Conservation (phyloP, 2,329 filamentous ascomycete species). For the Clarireedia hainanense region DNA sequence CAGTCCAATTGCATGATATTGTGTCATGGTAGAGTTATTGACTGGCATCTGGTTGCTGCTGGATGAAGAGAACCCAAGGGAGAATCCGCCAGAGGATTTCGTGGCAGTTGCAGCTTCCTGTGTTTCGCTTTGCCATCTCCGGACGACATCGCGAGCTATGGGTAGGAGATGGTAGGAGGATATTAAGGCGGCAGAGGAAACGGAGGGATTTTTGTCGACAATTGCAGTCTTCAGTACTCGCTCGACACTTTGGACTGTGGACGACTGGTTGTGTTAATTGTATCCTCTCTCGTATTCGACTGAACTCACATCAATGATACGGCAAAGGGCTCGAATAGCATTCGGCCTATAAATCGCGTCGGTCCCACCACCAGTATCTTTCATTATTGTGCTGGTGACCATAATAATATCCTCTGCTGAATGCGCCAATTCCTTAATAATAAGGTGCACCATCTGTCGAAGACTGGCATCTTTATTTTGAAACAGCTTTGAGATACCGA, state of each 20-base stretch:
- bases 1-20: constrained; percentile 96
- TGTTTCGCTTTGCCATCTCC: constrained; percentile 97
- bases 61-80: constrained; percentile 82
- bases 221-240: constrained; percentile 98
- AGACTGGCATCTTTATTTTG: constrained; percentile 98
- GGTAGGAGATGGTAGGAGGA: constrained; percentile 97
- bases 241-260: constrained; percentile 95
- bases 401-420: constrained; percentile 99
- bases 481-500: constrained; percentile 97
- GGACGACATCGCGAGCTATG: constrained; percentile 89
- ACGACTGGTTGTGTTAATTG: constrained; percentile 50
- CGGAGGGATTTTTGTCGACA: constrained; percentile 96
- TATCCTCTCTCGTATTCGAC: constrained; percentile 11
- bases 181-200: constrained; percentile 90
- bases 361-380: constrained; percentile 92
- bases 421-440: constrained; percentile 93
- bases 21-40: constrained; percentile 93
- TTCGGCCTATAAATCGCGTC: constrained; percentile 93
- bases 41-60: constrained; percentile 66
- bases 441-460: constrained; percentile 96
- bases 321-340: constrained; percentile 88
- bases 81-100: constrained; percentile 86
- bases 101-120: constrained; percentile 88
- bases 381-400: constrained; percentile 99
- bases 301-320: constrained; percentile 81